Conservation (phyloP, 1,284 basidiomycete species). For the Cutaneotrichosporon sp. region DNA sequence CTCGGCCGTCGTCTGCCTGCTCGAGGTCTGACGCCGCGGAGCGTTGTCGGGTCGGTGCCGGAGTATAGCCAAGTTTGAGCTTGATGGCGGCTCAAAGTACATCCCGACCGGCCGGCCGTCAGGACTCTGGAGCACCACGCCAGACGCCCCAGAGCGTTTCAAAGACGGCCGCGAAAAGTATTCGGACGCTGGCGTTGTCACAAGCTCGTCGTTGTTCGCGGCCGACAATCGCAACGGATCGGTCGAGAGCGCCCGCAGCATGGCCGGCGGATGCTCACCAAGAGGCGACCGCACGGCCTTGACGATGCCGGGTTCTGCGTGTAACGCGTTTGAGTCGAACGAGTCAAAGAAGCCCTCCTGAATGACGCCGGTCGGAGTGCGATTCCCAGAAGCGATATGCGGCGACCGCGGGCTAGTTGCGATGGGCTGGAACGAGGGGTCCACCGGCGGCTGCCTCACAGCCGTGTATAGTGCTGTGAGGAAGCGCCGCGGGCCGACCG, state of each 20-base stretch:
- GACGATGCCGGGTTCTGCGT: background rate
- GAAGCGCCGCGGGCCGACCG: constrained; percentile 85
- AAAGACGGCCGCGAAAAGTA: constrained; percentile 78
- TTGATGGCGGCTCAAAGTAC: constrained; percentile 76
- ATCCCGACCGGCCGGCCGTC: constrained; percentile 92
- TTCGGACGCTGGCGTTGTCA: constrained; percentile 71
- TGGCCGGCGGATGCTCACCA: constrained; percentile 35
- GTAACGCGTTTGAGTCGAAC: constrained; percentile 18
- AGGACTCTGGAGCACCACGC: constrained; percentile 85
- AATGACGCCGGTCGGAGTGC: constrained; percentile 30
- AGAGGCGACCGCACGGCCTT: constrained; percentile 38
- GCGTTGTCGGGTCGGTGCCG: background rate
- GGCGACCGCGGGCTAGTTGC: constrained; percentile 84
- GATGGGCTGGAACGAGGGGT: constrained; percentile 86
- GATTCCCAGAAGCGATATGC: constrained; percentile 32
- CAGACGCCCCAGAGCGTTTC: constrained; percentile 71
- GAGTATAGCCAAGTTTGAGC: constrained; percentile 18
- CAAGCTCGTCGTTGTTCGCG: constrained; percentile 63
- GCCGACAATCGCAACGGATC: constrained; percentile 16
- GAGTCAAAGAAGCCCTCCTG: constrained; percentile 44
- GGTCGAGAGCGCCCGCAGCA: constrained; percentile 25
- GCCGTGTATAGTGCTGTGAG: constrained; percentile 85
- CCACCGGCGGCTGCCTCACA: constrained; percentile 75
- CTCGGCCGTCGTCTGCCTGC: constrained; percentile 29
- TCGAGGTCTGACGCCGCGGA: constrained; percentile 22